Evolutionary conservation across 495 filamentous ascomycete species (phyloP).

Genomic region (Filosporella fistucella): DNA sequence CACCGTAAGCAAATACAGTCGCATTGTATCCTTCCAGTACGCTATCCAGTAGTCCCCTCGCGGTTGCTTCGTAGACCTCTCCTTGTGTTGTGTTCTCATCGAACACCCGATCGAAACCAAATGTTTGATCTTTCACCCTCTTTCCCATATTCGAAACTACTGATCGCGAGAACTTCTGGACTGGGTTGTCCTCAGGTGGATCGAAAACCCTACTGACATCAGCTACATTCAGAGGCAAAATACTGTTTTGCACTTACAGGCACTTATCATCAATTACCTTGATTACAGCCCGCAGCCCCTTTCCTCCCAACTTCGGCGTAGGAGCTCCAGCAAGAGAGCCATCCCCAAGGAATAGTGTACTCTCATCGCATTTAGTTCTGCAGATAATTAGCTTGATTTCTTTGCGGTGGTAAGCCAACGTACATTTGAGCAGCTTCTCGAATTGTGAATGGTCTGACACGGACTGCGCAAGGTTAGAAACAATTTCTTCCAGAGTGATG

Average conservation of each 20-base stretch:
- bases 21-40: conserved; percentile 98
- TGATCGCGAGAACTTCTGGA: conserved; percentile 83
- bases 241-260: conserved; percentile 57
- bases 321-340: conserved; percentile 84
- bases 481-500: conserved; percentile 2
- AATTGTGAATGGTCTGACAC: conserved; percentile 93
- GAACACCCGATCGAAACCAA: conserved; percentile 94
- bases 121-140: conserved; percentile 95
- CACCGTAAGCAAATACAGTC: conserved; percentile 97
- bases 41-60: conserved; percentile 82
- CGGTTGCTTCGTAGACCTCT: conserved; percentile 95
- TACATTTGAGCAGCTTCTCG: conserved; percentile 65
- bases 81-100: conserved; percentile 91
- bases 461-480: conserved; percentile 48
- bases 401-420: conserved; percentile 15
- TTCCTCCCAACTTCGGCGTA: conserved; percentile 76
- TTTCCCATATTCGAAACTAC: conserved; percentile 77
- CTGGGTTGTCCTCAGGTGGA: conserved; percentile 91
- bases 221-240: conserved; percentile 5
- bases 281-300: conserved; percentile 85
- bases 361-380: conserved; percentile 76
- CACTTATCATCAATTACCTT: conserved; percentile 96
- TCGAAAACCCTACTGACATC: conserved; percentile 76
- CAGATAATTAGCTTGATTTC: conserved; percentile 1
- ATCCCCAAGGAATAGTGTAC: conserved; percentile 88